Conservation (phyloP, 2,329 filamentous ascomycete species). For the Aspergillus sp. region DNA sequence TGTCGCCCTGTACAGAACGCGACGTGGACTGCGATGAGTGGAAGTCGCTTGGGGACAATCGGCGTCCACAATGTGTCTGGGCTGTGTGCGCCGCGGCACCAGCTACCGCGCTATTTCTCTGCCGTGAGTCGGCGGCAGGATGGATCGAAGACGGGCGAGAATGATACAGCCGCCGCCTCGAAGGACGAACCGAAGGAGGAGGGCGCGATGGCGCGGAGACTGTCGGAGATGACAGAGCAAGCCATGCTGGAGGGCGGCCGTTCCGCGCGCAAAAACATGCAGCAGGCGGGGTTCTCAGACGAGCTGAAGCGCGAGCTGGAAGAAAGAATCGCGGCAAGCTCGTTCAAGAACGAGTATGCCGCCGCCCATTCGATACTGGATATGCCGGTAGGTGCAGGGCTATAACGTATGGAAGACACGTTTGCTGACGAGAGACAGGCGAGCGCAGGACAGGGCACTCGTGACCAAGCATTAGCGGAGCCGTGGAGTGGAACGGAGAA, state of each 20-base stretch:
- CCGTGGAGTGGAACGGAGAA: conserved; percentile 79
- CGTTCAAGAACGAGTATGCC: conserved; percentile 54
- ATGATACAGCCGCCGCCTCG: conserved; percentile 10
- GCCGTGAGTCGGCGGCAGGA: conserved; percentile 23
- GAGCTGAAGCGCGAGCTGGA: conserved; percentile 59
- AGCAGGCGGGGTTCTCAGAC: conserved; percentile 62
- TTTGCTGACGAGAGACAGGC: conserved; percentile 30
- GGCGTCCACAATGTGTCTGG: conserved; percentile 15
- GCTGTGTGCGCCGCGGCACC: conserved; percentile 11
- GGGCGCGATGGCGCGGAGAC: conserved; percentile 58
- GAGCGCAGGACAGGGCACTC: conserved; percentile 66
- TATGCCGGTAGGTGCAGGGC: conserved; percentile 46
- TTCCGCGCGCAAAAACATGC: conserved; percentile 56
- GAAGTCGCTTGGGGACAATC: conserved; percentile 14
- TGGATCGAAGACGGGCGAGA: conserved; percentile 16
- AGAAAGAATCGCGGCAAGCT: conserved; percentile 57
- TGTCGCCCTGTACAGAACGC: no score
- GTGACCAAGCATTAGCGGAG: conserved; percentile 64
- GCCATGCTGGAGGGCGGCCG: conserved; percentile 55
- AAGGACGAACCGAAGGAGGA: conserved; percentile 35
- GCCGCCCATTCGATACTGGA: conserved; percentile 53
- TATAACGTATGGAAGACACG: not conserved
- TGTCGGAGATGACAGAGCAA: conserved; percentile 62
- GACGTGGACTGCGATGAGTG: conserved; percentile 20
- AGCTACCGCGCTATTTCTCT: conserved; percentile 20